Conservation (phyloP, 1,139 yeast species). For the Kodamaea derodonti region DNA sequence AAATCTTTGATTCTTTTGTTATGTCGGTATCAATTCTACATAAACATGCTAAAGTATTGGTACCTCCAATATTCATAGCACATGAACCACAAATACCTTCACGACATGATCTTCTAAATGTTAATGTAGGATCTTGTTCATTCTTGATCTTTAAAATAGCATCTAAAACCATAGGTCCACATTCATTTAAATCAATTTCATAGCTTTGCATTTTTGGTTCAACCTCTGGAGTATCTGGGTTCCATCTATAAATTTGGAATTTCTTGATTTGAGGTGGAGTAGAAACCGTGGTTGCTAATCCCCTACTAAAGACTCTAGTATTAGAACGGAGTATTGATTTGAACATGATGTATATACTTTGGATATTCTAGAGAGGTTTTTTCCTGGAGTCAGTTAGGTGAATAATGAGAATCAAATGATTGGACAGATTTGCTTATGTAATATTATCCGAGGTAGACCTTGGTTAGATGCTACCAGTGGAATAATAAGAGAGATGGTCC, state of each 20-base stretch:
- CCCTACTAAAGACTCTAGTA: conserved; percentile 19
- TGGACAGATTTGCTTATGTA: conserved; percentile 8
- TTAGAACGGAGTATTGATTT: conserved; percentile 19
- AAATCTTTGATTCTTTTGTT: conserved; percentile 75
- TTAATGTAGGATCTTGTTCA: conserved; percentile 92
- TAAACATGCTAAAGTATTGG: conserved; percentile 93
- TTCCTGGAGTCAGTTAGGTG: conserved; percentile 5
- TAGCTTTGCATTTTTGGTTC: conserved; percentile 86
- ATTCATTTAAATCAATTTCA: conserved; percentile 78
- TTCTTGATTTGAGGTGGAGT: conserved; percentile 58
- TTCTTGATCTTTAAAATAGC: conserved; percentile 92
- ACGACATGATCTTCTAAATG: conserved; percentile 97
- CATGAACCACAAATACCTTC: conserved; percentile 99
- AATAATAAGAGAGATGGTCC: too few species aligned
- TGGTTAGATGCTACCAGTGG: too few species aligned
- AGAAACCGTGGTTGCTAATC: conserved; percentile 41
- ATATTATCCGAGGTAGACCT: conserved; percentile 12
- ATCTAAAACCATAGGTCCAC: conserved; percentile 98
- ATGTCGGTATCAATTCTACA: conserved; percentile 87
- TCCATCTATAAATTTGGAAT: conserved; percentile 96
- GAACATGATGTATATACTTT: conserved; percentile 19
- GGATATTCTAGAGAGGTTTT: too few species aligned
- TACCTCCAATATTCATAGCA: conserved; percentile 99
- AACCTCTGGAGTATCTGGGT: conserved; percentile 92
- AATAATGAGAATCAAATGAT: conserved; percentile 3